Evolutionary conservation across 768 basidiomycete genomes (phyloP), one percentile per base, ranked within the genome.

Genomic region (Leccinum disarticulatum): DNA sequence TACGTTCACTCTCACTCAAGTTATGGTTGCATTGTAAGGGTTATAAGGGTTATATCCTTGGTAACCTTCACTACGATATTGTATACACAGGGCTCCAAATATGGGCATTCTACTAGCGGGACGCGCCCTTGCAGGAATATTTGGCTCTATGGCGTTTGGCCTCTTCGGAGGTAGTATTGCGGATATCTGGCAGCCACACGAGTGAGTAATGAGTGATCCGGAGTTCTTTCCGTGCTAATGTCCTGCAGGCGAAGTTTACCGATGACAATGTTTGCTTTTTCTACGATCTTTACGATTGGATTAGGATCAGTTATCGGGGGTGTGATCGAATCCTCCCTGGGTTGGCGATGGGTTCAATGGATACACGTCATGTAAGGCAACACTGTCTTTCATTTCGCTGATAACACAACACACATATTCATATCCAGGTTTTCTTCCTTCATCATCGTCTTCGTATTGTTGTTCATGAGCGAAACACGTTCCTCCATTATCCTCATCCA

Each of bases 321-420:
- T 10, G 87, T 85, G 80, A 79, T 90, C 35, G 83, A 90, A 65
- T 78, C 81, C 0, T 74, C 74, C 31, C 73, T 91, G 6, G 79
- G 79, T 61, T 93, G 91, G 90, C 76, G 90, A 41, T 92, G 91
- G 89, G 88, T 93, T 19, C 83, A 90, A 66, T 93, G 90, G 90
- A 79, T 91, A 13, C 83, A 86, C 59, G 73, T 84, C 67, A 87
- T 87, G 87, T 84, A 52, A 56, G 66, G 31, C 30, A 13, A 48
- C 13, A 2, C 2, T n/a, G 46, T 4, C 27, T 22, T 19, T 54
- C 31, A 5, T 10, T 17, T 38, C 11, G 19, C 17, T 30, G 25
- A 14, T 30, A 5, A 8, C 10, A n/a, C 5, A 17, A 22, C 28
- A 52, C 50, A 54, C 56, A 52, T 54, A 52, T 54, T 2, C 25